Evolutionary conservation across 2,329 filamentous ascomycete species (phyloP).

Genomic region (Aspergillus udagawae): DNA sequence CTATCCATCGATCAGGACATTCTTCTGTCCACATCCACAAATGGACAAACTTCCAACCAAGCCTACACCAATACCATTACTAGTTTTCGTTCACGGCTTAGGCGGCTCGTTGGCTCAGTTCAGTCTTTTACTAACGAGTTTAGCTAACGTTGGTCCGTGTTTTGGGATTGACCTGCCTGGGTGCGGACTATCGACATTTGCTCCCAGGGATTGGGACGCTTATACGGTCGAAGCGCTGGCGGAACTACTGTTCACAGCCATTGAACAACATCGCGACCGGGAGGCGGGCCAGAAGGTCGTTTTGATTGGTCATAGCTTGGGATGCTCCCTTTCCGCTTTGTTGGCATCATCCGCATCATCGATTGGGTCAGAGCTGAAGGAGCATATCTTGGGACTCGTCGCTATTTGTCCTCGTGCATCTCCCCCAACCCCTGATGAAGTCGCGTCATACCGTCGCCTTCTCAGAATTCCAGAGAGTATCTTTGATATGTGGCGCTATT

Average conservation of each 20-base stretch:
- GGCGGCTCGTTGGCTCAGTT: constrained; percentile 93
- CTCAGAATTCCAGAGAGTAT: constrained; percentile 63
- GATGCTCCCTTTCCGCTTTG: constrained; percentile 70
- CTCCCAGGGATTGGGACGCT: constrained; percentile 66
- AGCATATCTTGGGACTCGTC: constrained; percentile 69
- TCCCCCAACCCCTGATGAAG: constrained; percentile 54
- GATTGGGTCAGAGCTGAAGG: constrained; percentile 51
- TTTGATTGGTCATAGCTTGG: constrained; percentile 85
- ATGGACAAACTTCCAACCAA: constrained; percentile 72
- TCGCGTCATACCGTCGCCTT: constrained; percentile 51
- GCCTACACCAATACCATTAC: constrained; percentile 70
- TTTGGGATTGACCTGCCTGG: constrained; percentile 87
- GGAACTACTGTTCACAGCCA: constrained; percentile 69
- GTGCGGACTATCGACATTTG: constrained; percentile 75
- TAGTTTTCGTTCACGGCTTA: constrained; percentile 89
- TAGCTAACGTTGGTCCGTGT: constrained; percentile 79
- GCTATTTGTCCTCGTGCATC: constrained; percentile 75
- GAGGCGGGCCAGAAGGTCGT: constrained; percentile 67
- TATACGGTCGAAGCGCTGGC: constrained; percentile 74
- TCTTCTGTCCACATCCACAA: constrained; percentile 78
- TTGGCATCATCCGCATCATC: constrained; percentile 61
- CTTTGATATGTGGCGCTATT: constrained; percentile 71
- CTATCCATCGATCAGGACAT: constrained; percentile 75
- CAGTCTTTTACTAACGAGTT: constrained; percentile 70
- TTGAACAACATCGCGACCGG: constrained; percentile 67